A percentile compares a stretch with the other conserved stretches of the same genome.
These are phyloP conservation scores for Pseudonitzschia delicatissima DNA, from an alignment of 108 stramenopile genomes.

Conservation along the genomic window DNA sequence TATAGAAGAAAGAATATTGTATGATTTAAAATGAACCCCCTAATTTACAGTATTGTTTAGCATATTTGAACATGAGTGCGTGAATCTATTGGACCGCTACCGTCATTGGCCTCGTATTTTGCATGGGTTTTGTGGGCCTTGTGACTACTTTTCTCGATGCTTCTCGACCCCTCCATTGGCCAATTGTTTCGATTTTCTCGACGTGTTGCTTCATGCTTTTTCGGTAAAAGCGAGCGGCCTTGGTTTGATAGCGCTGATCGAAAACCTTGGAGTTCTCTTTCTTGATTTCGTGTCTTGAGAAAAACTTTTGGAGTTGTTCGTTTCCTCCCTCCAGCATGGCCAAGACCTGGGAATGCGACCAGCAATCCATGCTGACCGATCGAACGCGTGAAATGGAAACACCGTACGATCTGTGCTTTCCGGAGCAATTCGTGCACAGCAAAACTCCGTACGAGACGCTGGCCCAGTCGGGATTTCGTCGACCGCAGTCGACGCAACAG, in stretches of 20 bases:
- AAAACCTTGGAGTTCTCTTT: not conserved
- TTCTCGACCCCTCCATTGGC: constrained; percentile 63
- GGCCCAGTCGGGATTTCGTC: constrained; percentile 81
- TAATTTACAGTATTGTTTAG: too few relatives aligned
- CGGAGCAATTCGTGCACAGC: constrained; percentile 82
- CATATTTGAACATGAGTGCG: too few relatives aligned
- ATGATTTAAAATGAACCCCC: too few relatives aligned
- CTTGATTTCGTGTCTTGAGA: constrained; percentile 44
- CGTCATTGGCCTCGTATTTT: too few relatives aligned
- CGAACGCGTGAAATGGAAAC: constrained; percentile 74
- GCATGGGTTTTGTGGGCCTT: not conserved
- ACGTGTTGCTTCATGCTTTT: constrained; percentile 52
- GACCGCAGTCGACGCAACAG: constrained; percentile 80
- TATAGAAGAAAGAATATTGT: too few relatives aligned
- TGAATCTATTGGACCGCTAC: too few relatives aligned
- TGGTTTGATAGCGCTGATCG: constrained; percentile 58
- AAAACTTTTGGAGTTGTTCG: constrained; percentile 59
- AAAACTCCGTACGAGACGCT: constrained; percentile 81
- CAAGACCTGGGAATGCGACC: constrained; percentile 58
- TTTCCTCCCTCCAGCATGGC: constrained; percentile 84
- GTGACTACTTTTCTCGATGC: constrained; percentile 15
- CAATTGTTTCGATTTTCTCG: constrained; percentile 28
- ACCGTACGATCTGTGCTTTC: constrained; percentile 81
- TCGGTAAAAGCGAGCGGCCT: constrained; percentile 71
- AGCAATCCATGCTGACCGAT: constrained; percentile 76